Percentiles rank a stretch among this genome's conserved stretches.
Conservation (phyloP, 495 filamentous ascomycete genomes). For the Annulohypoxylon stygium region DNA sequence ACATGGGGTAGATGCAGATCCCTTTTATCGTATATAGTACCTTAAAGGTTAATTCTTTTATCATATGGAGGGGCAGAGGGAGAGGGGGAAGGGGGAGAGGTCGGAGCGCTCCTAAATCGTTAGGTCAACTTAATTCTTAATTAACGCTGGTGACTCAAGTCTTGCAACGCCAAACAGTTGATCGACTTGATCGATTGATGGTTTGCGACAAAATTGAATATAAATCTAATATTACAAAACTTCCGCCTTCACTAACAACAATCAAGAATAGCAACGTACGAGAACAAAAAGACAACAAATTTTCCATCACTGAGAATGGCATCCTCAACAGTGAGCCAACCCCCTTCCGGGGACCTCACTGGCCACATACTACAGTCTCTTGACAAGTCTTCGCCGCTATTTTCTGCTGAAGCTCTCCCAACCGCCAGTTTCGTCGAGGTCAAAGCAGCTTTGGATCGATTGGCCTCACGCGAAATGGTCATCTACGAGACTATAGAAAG, state of each 20-base stretch:
- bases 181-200: neutral
- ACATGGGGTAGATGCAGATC: conserved; percentile 17
- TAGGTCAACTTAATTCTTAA: conserved; percentile 25
- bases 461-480: conserved; percentile 87
- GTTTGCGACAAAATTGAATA: neutral
- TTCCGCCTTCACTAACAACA: neutral
- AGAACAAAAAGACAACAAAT: conserved; percentile 56
- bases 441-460: conserved; percentile 88
- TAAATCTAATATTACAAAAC: neutral
- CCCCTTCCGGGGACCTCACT: conserved; percentile 67
- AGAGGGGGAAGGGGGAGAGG: conserved; percentile 23
- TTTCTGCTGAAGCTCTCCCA: conserved; percentile 83
- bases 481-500: conserved; percentile 83
- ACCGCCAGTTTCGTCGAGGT: conserved; percentile 74
- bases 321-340: conserved; percentile 33
- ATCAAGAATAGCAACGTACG: neutral
- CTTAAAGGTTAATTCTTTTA: neutral
- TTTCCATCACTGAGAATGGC: conserved; percentile 45
- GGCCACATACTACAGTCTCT: conserved; percentile 75
- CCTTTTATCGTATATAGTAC: neutral
- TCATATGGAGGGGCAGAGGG: conserved; percentile 10
- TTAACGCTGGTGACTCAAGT: conserved; percentile 29
- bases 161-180: conserved; percentile 7
- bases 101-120: conserved; percentile 5
- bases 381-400: conserved; percentile 72